A percentile compares a stretch with the other conserved stretches of the same genome.
Conservation (phyloP, 169 alveolate species). For the Cryptosporidium muris region DNA sequence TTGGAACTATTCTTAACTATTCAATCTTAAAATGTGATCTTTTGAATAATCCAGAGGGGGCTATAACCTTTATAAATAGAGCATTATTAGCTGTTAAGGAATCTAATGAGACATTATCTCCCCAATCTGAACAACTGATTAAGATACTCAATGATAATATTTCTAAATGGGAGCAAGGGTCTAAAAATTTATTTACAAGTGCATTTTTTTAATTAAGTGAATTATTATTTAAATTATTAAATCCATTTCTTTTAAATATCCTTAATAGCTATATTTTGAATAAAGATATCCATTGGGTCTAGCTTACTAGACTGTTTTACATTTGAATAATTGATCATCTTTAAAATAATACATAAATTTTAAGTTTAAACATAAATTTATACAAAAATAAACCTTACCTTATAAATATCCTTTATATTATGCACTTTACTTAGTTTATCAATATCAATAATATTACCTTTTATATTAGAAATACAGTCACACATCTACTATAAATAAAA, state of each 20-base stretch:
- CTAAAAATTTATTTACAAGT: conserved; percentile 48
- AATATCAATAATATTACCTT: conserved; percentile 22
- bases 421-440: conserved; percentile 13
- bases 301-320: not conserved
- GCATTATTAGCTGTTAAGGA: conserved; percentile 49
- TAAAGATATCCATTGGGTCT: conserved; percentile 7
- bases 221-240: not conserved
- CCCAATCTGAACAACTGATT: conserved; percentile 23
- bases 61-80: conserved; percentile 54
- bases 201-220: conserved; percentile 23
- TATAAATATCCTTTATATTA: conserved; percentile 17
- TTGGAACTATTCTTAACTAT: conserved; percentile 56
- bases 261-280: conserved; percentile 20
- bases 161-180: conserved; percentile 58
- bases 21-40: conserved; percentile 39
- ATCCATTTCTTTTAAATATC: conserved; percentile 11
- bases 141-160: conserved; percentile 58
- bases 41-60: conserved; percentile 64
- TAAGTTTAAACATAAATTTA: not conserved
- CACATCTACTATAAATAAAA: conserved; percentile 2
- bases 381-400: conserved; percentile 2
- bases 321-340: conserved; percentile 36
- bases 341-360: not conserved
- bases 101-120: conserved; percentile 22
- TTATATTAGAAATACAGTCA: not conserved